A percentile compares a stretch with the other conserved stretches of the same genome.
phyloP scores from a whole-genome alignment of 805 yeast genomes.

The Henningerozyma blattae region DNA sequence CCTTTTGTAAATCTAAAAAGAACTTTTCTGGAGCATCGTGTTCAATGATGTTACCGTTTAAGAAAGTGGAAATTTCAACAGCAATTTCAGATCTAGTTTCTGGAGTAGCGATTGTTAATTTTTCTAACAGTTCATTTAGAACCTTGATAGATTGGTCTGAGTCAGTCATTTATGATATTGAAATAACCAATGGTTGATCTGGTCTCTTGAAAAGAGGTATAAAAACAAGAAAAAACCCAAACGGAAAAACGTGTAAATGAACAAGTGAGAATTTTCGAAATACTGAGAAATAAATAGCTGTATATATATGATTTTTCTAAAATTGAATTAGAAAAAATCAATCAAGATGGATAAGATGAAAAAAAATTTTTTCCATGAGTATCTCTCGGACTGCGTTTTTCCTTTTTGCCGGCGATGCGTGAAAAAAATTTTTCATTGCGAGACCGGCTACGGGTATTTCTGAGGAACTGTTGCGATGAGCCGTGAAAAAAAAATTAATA shows the following conservation, averaged over 20 bases:
- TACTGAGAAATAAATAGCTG: constrained; percentile 1
- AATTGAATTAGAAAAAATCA: too few species aligned
- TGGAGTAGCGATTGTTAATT: constrained; percentile 76
- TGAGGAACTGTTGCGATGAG: too few species aligned
- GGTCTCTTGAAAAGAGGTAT: constrained; percentile 1
- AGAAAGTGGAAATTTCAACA: constrained; percentile 78
- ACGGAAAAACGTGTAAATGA: constrained; percentile 1
- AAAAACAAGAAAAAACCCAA: neutral
- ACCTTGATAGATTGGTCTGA: constrained; percentile 49
- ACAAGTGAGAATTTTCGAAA: neutral
- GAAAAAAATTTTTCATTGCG: too few species aligned
- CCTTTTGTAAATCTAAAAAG: constrained; percentile 63
- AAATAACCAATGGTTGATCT: constrained; percentile 10
- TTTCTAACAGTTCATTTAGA: constrained; percentile 85
- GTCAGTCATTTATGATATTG: constrained; percentile 28
- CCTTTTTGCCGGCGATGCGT: too few species aligned
- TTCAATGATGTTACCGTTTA: constrained; percentile 95
- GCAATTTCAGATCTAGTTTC: constrained; percentile 83
- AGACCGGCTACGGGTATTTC: too few species aligned
- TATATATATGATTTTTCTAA: neutral
- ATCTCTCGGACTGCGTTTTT: too few species aligned
- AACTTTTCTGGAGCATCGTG: constrained; percentile 93
- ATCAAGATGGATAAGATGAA: too few species aligned
- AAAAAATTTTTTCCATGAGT: too few species aligned
- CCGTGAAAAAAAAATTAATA: too few species aligned